Evolutionary conservation across 352 stramenopile species (phyloP).

Genomic region (Nothophytophthora sp.): DNA sequence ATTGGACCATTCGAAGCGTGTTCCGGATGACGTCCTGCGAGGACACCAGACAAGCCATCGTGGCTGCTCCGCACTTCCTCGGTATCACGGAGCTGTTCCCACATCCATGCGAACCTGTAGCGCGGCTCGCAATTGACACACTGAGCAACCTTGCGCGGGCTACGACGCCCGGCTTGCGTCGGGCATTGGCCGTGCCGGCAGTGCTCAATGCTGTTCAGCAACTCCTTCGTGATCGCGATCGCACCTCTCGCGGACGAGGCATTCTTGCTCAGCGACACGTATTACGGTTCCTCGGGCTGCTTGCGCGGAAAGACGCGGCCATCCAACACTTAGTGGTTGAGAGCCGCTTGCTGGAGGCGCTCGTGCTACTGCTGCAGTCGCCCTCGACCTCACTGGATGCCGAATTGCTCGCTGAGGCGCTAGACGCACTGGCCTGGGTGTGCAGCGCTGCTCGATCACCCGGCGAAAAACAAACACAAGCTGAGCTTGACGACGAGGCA

Average conservation of each 20-base stretch:
- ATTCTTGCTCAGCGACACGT: conserved; percentile 35
- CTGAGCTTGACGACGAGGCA: conserved; percentile 25
- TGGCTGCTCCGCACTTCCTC: conserved; percentile 44
- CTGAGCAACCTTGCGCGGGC: conserved; percentile 39
- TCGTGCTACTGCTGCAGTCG: conserved; percentile 51
- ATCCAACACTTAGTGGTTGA: conserved; percentile 57
- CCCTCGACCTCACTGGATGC: conserved; percentile 30
- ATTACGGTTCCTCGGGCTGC: conserved; percentile 40
- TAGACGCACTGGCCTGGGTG: conserved; percentile 63
- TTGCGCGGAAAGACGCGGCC: conserved; percentile 45
- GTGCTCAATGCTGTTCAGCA: conserved; percentile 44
- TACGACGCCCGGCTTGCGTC: conserved; percentile 22
- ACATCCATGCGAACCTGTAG: conserved; percentile 36
- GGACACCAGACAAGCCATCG: conserved; percentile 33
- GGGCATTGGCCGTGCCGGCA: conserved; percentile 34
- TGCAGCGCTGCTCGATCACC: conserved; percentile 31
- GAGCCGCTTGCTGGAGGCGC: conserved; percentile 49
- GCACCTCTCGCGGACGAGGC: conserved; percentile 3
- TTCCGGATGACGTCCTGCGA: conserved; percentile 26
- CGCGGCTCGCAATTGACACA: conserved; percentile 35
- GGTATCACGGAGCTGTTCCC: conserved; percentile 45
- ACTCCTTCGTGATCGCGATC: conserved; percentile 40
- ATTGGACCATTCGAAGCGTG: conserved; percentile 34
- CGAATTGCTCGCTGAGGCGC: conserved; percentile 38
- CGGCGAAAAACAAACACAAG: conserved; percentile 12